Conservation (phyloP, 2,329 filamentous ascomycete species). For the Myriosclerotinia curreyana region DNA sequence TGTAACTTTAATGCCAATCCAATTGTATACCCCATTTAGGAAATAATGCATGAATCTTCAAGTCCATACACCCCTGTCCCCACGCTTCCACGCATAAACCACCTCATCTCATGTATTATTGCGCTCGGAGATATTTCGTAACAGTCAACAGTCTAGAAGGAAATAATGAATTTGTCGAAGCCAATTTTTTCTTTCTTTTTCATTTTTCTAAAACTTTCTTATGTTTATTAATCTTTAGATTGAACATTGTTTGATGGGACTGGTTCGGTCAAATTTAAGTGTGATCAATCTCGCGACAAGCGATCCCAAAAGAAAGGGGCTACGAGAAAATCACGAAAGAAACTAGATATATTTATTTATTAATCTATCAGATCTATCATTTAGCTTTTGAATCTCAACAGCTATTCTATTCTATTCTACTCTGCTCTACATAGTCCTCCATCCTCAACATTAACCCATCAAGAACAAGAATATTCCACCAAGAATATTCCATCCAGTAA, state of each 20-base stretch:
- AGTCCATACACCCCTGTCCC: conserved; percentile 7
- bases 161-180: background rate
- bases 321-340: no score
- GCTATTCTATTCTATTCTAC: no score
- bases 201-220: background rate
- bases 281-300: no score
- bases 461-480: no score
- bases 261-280: no score
- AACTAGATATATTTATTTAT: no score
- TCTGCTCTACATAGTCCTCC: no score
- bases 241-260: background rate
- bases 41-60: conserved; percentile 15
- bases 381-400: no score
- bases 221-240: background rate
- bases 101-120: conserved; percentile 10
- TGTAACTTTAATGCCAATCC: background rate
- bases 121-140: conserved; percentile 7
- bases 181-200: background rate
- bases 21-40: background rate
- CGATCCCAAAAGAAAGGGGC: no score
- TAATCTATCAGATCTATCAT: no score
- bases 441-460: no score
- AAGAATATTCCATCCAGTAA: no score
- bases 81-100: conserved; percentile 15
- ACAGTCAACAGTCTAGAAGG: conserved; percentile 8